A percentile compares a stretch with the other conserved stretches of the same genome.
phyloP scores from a whole-genome alignment of 108 stramenopile genomes.

The Parietichytrium sp. region DNA sequence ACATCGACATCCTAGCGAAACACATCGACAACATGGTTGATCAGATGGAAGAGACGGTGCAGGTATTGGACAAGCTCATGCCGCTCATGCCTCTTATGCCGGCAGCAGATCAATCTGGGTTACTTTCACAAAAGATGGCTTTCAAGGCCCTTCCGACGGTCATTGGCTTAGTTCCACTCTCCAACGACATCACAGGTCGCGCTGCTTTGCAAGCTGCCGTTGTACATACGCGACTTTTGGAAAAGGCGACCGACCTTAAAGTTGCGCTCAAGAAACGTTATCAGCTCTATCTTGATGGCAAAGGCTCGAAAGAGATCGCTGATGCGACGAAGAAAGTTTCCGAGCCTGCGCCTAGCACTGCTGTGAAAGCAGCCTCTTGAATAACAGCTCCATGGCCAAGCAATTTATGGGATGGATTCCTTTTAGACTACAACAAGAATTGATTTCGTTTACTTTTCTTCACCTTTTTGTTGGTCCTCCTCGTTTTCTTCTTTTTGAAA shows the following conservation, averaged over 20 bases:
- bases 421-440: too few relatives aligned
- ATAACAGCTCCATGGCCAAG: too few relatives aligned
- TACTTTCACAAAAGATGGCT: background rate
- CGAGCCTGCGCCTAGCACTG: too few relatives aligned
- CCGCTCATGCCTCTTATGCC: constrained; percentile 1
- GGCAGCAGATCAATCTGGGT: constrained; percentile 12
- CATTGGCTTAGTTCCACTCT: background rate
- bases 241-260: background rate
- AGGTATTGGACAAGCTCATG: constrained; percentile 6
- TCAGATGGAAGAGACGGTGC: background rate
- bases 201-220: background rate
- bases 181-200: background rate
- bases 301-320: too few relatives aligned
- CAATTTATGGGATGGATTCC: too few relatives aligned
- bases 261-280: background rate
- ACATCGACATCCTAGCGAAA: constrained; percentile 28
- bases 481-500: too few relatives aligned
- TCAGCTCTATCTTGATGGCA: constrained; percentile 21
- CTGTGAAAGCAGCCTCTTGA: too few relatives aligned
- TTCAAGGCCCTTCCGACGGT: constrained; percentile 19
- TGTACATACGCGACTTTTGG: background rate
- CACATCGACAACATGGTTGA: constrained; percentile 27
- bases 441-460: too few relatives aligned
- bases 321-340: too few relatives aligned
- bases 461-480: too few relatives aligned